Conservation (phyloP, 2,329 filamentous ascomycete species). For the Pyricularia grisea region DNA sequence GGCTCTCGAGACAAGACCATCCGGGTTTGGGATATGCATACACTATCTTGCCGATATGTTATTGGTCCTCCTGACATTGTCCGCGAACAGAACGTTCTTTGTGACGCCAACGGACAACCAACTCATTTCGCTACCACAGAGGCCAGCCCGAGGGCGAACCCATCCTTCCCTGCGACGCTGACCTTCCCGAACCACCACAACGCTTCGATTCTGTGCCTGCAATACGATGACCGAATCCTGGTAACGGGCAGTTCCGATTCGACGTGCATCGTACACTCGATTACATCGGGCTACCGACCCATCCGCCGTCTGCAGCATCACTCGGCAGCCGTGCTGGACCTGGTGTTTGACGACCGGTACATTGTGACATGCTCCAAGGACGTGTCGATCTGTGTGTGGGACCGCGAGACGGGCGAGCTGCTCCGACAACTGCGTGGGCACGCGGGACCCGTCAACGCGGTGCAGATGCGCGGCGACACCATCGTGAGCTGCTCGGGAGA, state of each 20-base stretch:
- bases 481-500: constrained; percentile 92
- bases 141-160: constrained; percentile 22
- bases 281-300: constrained; percentile 69
- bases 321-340: constrained; percentile 80
- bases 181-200: constrained; percentile 64
- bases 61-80: constrained; percentile 70
- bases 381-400: constrained; percentile 88
- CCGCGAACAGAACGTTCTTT: constrained; percentile 38
- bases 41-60: constrained; percentile 73
- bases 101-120: constrained; percentile 39
- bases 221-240: constrained; percentile 87
- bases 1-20: constrained; percentile 94
- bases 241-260: constrained; percentile 92
- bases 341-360: constrained; percentile 84
- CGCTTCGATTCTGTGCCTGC: constrained; percentile 87
- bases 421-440: constrained; percentile 78
- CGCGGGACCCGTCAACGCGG: constrained; percentile 86
- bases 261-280: constrained; percentile 84
- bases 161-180: constrained; percentile 42
- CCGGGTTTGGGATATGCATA: constrained; percentile 90
- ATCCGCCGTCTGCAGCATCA: constrained; percentile 72
- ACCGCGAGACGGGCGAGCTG: constrained; percentile 66
- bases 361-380: constrained; percentile 98
- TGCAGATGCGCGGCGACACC: constrained; percentile 87
- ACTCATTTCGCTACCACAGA: constrained; percentile 42